Percentiles rank a stretch among this genome's conserved stretches.
Evolutionary conservation across 2,329 filamentous ascomycete genomes (phyloP).

Genomic region (Aspergillus niger): DNA sequence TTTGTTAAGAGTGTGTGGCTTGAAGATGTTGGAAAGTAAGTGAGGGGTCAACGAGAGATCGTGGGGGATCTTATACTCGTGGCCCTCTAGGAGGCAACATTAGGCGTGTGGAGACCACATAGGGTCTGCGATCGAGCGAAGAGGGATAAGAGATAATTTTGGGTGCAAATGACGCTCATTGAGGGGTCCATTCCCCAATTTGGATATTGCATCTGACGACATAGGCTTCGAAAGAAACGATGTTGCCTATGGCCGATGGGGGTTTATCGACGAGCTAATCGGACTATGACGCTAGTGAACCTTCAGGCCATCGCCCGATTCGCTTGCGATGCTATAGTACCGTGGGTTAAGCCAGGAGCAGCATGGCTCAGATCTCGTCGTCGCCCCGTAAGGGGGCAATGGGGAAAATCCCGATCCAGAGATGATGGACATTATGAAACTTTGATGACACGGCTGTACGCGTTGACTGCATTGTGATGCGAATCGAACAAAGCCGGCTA

Average conservation of each 20-base stretch:
- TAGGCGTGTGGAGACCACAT: not conserved
- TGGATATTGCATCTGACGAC: not conserved
- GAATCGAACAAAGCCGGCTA: not conserved
- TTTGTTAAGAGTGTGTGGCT: not conserved
- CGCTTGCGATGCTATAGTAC: not conserved
- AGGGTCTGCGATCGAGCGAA: not conserved
- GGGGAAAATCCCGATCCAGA: not conserved
- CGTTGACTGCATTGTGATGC: not conserved
- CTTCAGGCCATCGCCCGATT: not conserved
- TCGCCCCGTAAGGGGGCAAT: not conserved
- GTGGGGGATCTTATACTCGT: conserved; percentile 2
- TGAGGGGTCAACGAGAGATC: not conserved
- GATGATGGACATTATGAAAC: not conserved
- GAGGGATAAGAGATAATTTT: not conserved
- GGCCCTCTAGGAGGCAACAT: not conserved
- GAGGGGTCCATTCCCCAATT: not conserved
- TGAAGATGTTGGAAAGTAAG: not conserved
- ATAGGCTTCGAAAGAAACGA: not conserved
- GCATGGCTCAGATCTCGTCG: not conserved
- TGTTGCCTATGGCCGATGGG: conserved; percentile 1
- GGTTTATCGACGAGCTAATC: conserved; percentile 1
- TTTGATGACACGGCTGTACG: not conserved
- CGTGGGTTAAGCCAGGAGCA: not conserved
- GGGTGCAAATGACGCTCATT: not conserved
- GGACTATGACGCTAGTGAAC: not conserved